Evolutionary conservation across 2,329 filamentous ascomycete genomes (phyloP).

Genomic region (Allantophomopsis cytisporea): DNA sequence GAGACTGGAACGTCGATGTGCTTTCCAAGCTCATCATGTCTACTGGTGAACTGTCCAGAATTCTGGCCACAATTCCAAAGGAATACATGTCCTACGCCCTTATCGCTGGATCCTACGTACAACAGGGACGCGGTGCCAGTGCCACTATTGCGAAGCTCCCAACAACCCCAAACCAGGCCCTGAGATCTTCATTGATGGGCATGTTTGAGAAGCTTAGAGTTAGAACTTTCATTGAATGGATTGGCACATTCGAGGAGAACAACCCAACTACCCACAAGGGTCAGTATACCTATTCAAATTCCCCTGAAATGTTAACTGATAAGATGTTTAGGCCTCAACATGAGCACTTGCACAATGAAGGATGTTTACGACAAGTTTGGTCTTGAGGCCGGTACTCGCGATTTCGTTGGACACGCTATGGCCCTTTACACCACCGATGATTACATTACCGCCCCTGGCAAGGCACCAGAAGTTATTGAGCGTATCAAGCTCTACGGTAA

Average conservation of each 20-base stretch:
- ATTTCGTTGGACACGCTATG: slow-evolving; percentile 98
- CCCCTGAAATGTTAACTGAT: not conserved
- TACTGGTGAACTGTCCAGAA: slow-evolving; percentile 95
- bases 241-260: slow-evolving; percentile 71
- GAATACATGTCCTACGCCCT: slow-evolving; percentile 87
- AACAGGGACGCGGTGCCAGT: slow-evolving; percentile 71
- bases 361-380: slow-evolving; percentile 99
- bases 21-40: slow-evolving; percentile 98
- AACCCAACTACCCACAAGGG: slow-evolving; percentile 84
- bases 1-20: slow-evolving; percentile 99
- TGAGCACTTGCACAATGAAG: slow-evolving; percentile 77
- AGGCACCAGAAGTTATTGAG: slow-evolving; percentile 73
- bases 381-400: slow-evolving; percentile 75
- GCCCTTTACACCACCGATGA: slow-evolving; percentile 85
- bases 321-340: slow-evolving; percentile 54
- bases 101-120: slow-evolving; percentile 91
- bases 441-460: slow-evolving; percentile 63
- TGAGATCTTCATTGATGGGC: slow-evolving; percentile 89
- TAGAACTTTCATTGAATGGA: slow-evolving; percentile 93
- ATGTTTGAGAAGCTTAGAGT: slow-evolving; percentile 96
- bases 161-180: slow-evolving; percentile 79
- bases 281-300: slow-evolving; percentile 24
- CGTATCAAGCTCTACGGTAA: slow-evolving; percentile 94
- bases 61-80: slow-evolving; percentile 88
- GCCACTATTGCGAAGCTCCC: slow-evolving; percentile 95